Base-by-base conservation (phyloP, 2,329 filamentous ascomycete species). In the Verticillium dahliae region DNA sequence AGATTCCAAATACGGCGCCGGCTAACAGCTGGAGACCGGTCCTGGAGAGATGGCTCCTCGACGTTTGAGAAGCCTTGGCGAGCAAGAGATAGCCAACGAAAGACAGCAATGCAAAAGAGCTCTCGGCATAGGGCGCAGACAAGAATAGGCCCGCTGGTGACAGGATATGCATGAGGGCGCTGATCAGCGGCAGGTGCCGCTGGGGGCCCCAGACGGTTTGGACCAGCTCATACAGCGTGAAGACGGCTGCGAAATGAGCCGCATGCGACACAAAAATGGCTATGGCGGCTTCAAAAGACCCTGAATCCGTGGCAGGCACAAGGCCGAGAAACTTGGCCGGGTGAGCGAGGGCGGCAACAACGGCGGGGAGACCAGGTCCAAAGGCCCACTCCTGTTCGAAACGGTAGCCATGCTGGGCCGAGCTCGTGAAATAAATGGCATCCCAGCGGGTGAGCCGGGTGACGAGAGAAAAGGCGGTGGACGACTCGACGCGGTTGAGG, bases 71-170 rank as follows among this genome's bases (percentile, higher is more conserved):
- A 69, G 78, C 78, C 55, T 81, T 79, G 1, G 84, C 83, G 71
- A 94, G 95, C 57, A 89, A 72, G 35, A 90, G 81, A 69, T 87
- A 87, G 1, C 92, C 95, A 0, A 81, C 67, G 68, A 97, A 91
- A 50, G 90, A 90, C 38, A 97, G 78, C 27, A 90, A 79, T 0
- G 94, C 87, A 73, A 92, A 97, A 0, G 88, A 74, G 65, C 90
- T 86, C 76, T 99, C 95, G 10, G 86, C 83, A 73, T 95, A 96
- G 0, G 94, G 92, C 0, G 93, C 89, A 0, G 90, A 93, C 18
- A 99, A 83, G 71, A 99, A 98, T 2, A 97, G 76, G 0, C 94
- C 94, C 0, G 90, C 95, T 0, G 95, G 94, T 0, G 91, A 95
- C 57, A 98, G 71, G 61, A 96, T 83, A 73, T 98, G 92, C 57